Evolutionary conservation across 2,329 filamentous ascomycete species (phyloP), one percentile per base, ranked within the genome.

Genomic region (Lachnellula arida): DNA sequence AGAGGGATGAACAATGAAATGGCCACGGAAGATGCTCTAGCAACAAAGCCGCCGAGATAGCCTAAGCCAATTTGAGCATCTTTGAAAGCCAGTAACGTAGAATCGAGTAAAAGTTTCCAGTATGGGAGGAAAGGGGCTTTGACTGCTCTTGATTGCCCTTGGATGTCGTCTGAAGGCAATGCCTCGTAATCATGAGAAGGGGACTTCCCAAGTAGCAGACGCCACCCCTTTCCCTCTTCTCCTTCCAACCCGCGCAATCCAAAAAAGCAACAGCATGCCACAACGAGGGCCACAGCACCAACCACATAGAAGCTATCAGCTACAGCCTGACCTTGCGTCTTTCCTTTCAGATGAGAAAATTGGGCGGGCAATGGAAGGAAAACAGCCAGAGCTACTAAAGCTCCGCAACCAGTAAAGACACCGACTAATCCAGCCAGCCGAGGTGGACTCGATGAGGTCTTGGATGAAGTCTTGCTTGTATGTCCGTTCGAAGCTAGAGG

Each of bases 1-100:
- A 99, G 81, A 0, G 94, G 94, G 53, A 99, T 88, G 74, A 97
- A 99, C 5, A 97, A 81, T 0, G 91, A 95, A 62, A 99, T 96
- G 51, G 89, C 93, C 5, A 99, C 94, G 0, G 91, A 96, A 0
- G 92, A 97, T 7, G 94, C 92, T 54, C 94, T 85, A 9, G 92
- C 93, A 2, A 99, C 93, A 66, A 97, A 97, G 1, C 94, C 94
- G 60, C 93, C 94, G 0, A 97, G 76, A 67, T 97, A 99, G 28
- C 89, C 93, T 0, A 97, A 79, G 17, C 85, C 86, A 59, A 99
- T 96, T 63, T 88, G 82, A 9, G 84, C 79, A 68, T 95, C 89
- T 8, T 77, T 84, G 65, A 91, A 84, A 14, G 88, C 92, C 11
- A 96, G 79, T 6, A 84, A 64, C 64, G 92, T 70, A 37, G 88